phyloP scores from a whole-genome alignment of 345 rosid species.

The Aurinia saxatilis region DNA sequence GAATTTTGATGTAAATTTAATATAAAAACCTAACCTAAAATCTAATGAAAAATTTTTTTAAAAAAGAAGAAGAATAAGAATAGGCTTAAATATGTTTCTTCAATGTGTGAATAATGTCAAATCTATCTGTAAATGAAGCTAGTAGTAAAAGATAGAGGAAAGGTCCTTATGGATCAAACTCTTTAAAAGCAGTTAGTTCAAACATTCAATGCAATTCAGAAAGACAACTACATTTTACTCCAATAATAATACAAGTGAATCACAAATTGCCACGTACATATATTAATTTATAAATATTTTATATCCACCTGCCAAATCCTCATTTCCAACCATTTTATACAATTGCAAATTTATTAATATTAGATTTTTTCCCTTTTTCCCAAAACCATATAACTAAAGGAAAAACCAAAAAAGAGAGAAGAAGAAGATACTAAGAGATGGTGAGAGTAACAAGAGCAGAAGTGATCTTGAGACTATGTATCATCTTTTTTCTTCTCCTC shows the following conservation, averaged over 20 bases:
- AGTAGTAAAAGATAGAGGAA: no score
- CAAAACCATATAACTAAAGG: background rate
- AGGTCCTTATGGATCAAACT: background rate
- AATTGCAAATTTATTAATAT: background rate
- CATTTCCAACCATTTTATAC: background rate
- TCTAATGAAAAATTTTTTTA: no score
- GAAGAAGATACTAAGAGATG: background rate
- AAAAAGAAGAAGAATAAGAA: no score
- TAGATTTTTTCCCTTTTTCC: background rate
- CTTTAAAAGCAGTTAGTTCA: background rate
- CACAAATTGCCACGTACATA: constrained; percentile 9
- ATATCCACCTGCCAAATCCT: constrained; percentile 4
- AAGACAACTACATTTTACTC: constrained; percentile 16
- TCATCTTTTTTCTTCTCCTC: constrained; percentile 28
- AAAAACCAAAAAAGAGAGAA: background rate
- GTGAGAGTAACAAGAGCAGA: constrained; percentile 30
- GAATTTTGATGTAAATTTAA: no score
- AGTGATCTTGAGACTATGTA: constrained; percentile 34
- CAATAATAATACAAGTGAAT: constrained; percentile 7
- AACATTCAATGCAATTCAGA: constrained; percentile 22
- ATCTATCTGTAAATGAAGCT: no score
- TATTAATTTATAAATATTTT: background rate
- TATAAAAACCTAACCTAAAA: no score
- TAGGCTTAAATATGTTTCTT: no score
- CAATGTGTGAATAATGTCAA: no score